phyloP scores from a whole-genome alignment of 768 basidiomycete species.

The Xerocomus brunneocitrinus region DNA sequence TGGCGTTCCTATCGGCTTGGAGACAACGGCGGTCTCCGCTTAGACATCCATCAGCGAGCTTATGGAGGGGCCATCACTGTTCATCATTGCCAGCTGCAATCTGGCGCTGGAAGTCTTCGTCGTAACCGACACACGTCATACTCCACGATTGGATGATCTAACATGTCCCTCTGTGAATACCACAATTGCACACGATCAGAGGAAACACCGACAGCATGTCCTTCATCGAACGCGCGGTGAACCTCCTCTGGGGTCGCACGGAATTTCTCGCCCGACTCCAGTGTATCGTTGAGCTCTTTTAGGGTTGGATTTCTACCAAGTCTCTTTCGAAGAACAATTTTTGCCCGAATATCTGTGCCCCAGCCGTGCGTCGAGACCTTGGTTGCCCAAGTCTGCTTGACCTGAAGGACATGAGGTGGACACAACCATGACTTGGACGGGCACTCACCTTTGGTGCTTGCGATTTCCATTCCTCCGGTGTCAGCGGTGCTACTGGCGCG shows the following conservation, averaged over 20 bases:
- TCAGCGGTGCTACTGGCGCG: constrained; percentile 6
- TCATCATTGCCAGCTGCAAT: constrained; percentile 11
- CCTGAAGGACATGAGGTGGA: constrained; percentile 1
- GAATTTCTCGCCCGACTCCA: constrained; percentile 9
- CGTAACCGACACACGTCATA: constrained; percentile 19
- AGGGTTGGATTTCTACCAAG: constrained; percentile 12
- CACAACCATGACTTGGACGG: neutral
- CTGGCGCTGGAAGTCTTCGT: constrained; percentile 19
- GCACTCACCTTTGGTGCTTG: constrained; percentile 11
- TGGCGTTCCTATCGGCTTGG: no score
- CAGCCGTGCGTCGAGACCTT: constrained; percentile 13
- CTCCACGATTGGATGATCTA: constrained; percentile 16
- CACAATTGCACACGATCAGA: neutral
- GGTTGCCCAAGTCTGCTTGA: constrained; percentile 18
- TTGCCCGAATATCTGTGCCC: constrained; percentile 11
- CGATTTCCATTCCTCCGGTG: constrained; percentile 15
- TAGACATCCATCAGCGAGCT: neutral
- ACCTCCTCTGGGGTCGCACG: constrained; percentile 9
- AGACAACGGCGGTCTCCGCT: no score
- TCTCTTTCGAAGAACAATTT: constrained; percentile 14
- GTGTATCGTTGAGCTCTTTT: constrained; percentile 1
- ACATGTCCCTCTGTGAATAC: neutral
- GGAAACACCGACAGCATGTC: constrained; percentile 5
- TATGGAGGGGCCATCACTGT: neutral
- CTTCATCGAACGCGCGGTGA: constrained; percentile 14